phyloP scores from a whole-genome alignment of 2,329 filamentous ascomycete genomes.

The Byssothecium circinans region DNA sequence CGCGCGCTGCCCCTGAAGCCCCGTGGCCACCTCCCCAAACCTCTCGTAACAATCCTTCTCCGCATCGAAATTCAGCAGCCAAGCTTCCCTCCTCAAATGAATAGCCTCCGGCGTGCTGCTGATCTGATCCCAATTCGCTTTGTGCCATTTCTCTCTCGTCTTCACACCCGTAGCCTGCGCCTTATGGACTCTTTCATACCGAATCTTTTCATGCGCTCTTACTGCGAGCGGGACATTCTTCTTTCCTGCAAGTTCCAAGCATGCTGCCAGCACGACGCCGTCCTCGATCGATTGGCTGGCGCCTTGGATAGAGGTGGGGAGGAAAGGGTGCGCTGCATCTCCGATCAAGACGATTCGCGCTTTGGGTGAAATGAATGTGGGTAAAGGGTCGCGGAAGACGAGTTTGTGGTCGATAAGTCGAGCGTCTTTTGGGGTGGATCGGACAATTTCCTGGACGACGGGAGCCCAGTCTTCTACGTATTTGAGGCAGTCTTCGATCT shows the following conservation, averaged over 20 bases:
- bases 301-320: slow-evolving; percentile 57
- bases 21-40: slow-evolving; percentile 21
- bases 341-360: slow-evolving; percentile 55
- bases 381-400: slow-evolving; percentile 56
- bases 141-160: slow-evolving; percentile 35
- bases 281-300: slow-evolving; percentile 59
- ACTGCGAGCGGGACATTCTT: slow-evolving; percentile 24
- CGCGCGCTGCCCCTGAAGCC: slow-evolving; percentile 12
- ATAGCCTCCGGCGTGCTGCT: slow-evolving; percentile 30
- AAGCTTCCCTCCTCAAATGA: slow-evolving; percentile 31
- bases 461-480: slow-evolving; percentile 37
- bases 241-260: slow-evolving; percentile 30
- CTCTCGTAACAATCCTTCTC: slow-evolving; percentile 37
- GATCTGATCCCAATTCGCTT: slow-evolving; percentile 34
- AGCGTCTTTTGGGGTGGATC: slow-evolving; percentile 34
- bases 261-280: slow-evolving; percentile 32
- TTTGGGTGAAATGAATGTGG: slow-evolving; percentile 54
- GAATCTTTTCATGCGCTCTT: slow-evolving; percentile 36
- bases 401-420: slow-evolving; percentile 57
- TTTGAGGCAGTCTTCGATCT: slow-evolving; percentile 34
- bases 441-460: slow-evolving; percentile 35
- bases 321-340: slow-evolving; percentile 57
- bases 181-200: slow-evolving; percentile 32
- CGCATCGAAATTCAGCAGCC: slow-evolving; percentile 36
- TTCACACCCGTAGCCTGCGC: slow-evolving; percentile 34